These are phyloP conservation scores for Aspergillus biplanus DNA, from an alignment of 495 filamentous ascomycete species.

Conservation along the genomic window DNA sequence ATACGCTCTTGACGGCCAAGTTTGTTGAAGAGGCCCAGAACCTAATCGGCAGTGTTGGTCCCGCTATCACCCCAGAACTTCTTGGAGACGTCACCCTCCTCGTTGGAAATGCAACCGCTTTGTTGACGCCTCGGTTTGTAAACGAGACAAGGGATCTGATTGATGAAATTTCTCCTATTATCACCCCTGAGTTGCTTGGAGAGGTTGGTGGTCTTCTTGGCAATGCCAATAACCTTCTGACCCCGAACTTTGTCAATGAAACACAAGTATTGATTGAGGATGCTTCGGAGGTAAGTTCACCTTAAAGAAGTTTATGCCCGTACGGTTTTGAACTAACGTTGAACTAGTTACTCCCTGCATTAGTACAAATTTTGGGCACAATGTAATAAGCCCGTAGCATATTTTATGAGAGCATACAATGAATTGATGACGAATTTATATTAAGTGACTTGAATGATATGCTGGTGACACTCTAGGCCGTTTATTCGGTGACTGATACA, in stretches of 20 bases:
- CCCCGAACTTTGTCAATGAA: conserved; percentile 47
- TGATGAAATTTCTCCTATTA: conserved; percentile 40
- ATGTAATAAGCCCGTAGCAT: conserved; percentile 22
- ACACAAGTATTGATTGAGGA: conserved; percentile 52
- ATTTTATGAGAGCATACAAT: conserved; percentile 17
- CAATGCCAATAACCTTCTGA: conserved; percentile 46
- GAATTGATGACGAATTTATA: conserved; percentile 22
- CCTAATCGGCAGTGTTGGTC: conserved; percentile 43
- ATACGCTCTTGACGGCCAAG: conserved; percentile 40
- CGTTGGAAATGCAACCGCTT: conserved; percentile 41
- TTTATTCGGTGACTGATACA: background rate
- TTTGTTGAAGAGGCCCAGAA: conserved; percentile 49
- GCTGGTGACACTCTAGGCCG: conserved; percentile 13
- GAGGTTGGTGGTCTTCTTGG: conserved; percentile 43
- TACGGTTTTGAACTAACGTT: conserved; percentile 11
- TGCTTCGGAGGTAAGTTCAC: conserved; percentile 49
- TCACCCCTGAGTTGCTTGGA: conserved; percentile 48
- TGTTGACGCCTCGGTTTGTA: conserved; percentile 46
- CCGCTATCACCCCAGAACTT: conserved; percentile 37
- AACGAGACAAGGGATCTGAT: conserved; percentile 47
- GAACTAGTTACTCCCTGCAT: conserved; percentile 32
- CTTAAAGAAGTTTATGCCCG: conserved; percentile 9
- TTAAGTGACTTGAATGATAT: conserved; percentile 23
- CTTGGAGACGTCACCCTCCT: conserved; percentile 31
- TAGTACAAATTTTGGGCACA: conserved; percentile 36